phyloP scores from a whole-genome alignment of 371 early-diverging fungal species.

The Mucor irregularis region DNA sequence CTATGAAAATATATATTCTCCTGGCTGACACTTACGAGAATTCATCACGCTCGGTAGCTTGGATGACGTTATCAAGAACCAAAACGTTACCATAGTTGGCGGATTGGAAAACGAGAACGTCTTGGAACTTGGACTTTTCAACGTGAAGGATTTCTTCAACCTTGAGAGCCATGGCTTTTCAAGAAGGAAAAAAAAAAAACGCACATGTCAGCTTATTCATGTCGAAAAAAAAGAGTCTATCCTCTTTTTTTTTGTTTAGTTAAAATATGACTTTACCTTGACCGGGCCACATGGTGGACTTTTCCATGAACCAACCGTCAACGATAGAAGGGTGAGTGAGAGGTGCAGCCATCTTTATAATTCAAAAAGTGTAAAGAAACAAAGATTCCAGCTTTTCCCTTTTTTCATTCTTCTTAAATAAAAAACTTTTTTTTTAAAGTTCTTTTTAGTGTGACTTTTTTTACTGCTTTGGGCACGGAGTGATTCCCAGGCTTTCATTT shows the following conservation, averaged over 20 bases:
- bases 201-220: neutral
- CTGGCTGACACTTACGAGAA: constrained; percentile 72
- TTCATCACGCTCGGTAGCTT: constrained; percentile 97
- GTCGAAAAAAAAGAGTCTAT: no score
- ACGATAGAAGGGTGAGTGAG: constrained; percentile 87
- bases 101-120: constrained; percentile 95
- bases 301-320: constrained; percentile 97
- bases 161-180: constrained; percentile 87
- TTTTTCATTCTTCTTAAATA: neutral
- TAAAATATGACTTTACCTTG: no score
- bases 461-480: no score
- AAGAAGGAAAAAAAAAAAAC: neutral
- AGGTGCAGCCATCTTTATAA: constrained; percentile 42
- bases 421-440: constrained; percentile 6
- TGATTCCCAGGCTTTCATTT: no score
- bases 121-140: constrained; percentile 93
- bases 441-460: constrained; percentile 2
- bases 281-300: constrained; percentile 94
- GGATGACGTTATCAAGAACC: constrained; percentile 96
- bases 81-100: constrained; percentile 94
- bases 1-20: neutral
- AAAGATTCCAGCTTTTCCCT: neutral
- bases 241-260: constrained; percentile 4
- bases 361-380: constrained; percentile 12
- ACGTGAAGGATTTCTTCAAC: constrained; percentile 92